Percentiles rank a stretch among this genome's conserved stretches.
phyloP scores from a whole-genome alignment of 805 yeast genomes.

The Saturnispora mendoncae region DNA sequence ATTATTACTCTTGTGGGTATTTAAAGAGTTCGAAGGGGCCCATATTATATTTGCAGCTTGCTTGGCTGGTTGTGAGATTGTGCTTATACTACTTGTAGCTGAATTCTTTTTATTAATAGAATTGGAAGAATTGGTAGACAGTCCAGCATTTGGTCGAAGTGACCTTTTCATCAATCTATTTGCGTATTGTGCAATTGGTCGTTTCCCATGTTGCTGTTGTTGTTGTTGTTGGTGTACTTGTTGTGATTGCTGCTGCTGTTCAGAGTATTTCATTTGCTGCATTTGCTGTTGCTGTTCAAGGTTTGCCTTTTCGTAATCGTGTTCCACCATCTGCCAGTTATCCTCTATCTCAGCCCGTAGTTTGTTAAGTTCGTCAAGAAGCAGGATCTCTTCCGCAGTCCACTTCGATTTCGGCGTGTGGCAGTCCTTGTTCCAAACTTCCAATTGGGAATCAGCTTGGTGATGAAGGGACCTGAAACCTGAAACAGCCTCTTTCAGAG shows the following conservation, averaged over 20 bases:
- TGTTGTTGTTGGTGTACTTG: constrained; percentile 22
- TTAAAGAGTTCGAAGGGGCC: constrained; percentile 29
- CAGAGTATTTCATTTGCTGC: no score
- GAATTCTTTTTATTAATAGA: constrained; percentile 1
- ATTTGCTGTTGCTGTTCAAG: constrained; percentile 13
- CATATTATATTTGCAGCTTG: constrained; percentile 31
- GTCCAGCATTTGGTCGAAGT: constrained; percentile 8
- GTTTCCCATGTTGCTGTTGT: constrained; percentile 2
- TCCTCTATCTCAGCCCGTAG: constrained; percentile 15
- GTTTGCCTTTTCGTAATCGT: constrained; percentile 7
- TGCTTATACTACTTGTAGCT: neutral
- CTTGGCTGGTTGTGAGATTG: constrained; percentile 22
- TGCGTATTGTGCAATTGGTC: constrained; percentile 9
- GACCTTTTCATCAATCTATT: constrained; percentile 6
- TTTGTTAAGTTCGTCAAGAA: constrained; percentile 29
- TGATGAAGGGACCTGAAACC: constrained; percentile 6
- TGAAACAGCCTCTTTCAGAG: constrained; percentile 1
- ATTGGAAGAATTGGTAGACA: constrained; percentile 5
- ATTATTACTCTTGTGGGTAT: constrained; percentile 15
- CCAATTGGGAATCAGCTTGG: constrained; percentile 45
- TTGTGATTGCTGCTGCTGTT: constrained; percentile 14
- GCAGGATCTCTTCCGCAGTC: constrained; percentile 38
- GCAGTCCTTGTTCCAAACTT: constrained; percentile 38
- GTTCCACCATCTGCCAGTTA: constrained; percentile 5
- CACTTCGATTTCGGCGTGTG: constrained; percentile 21